Percentiles rank a stretch among this genome's conserved stretches.
phyloP scores from a whole-genome alignment of 495 filamentous ascomycete species.

The Penicillium subrubescens region DNA sequence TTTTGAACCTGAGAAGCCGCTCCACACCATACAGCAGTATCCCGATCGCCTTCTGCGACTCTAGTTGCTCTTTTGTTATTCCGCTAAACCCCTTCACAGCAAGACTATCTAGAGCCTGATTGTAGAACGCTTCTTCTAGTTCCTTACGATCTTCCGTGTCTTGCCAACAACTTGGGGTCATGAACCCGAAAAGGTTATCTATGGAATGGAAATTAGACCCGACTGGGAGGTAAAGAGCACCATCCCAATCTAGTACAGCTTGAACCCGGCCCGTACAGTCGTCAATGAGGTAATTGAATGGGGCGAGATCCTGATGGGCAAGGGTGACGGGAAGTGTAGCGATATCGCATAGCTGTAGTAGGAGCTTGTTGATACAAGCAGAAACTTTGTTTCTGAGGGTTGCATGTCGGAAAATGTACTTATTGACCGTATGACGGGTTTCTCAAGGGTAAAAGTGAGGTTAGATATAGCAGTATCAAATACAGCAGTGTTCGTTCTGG shows the following conservation, averaged over 20 bases:
- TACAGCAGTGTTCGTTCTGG: constrained; percentile 15
- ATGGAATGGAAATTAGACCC: constrained; percentile 17
- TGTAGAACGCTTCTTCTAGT: constrained; percentile 11
- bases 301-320: constrained; percentile 14
- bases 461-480: constrained; percentile 10
- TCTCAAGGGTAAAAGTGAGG: constrained; percentile 11
- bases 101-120: constrained; percentile 18
- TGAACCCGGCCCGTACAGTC: constrained; percentile 11
- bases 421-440: constrained; percentile 10
- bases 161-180: constrained; percentile 12
- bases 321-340: constrained; percentile 10
- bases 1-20: constrained; percentile 23
- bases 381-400: constrained; percentile 11
- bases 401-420: constrained; percentile 7
- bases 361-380: constrained; percentile 15
- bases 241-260: constrained; percentile 13
- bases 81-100: constrained; percentile 6
- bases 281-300: constrained; percentile 18
- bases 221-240: constrained; percentile 12
- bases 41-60: constrained; percentile 18
- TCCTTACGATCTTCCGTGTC: constrained; percentile 16
- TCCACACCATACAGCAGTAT: constrained; percentile 20
- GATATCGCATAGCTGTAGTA: constrained; percentile 11
- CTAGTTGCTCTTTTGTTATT: constrained; percentile 17
- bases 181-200: constrained; percentile 13